Evolutionary conservation across 352 stramenopile species (phyloP).

Genomic region (Phytophthora colocasiae): DNA sequence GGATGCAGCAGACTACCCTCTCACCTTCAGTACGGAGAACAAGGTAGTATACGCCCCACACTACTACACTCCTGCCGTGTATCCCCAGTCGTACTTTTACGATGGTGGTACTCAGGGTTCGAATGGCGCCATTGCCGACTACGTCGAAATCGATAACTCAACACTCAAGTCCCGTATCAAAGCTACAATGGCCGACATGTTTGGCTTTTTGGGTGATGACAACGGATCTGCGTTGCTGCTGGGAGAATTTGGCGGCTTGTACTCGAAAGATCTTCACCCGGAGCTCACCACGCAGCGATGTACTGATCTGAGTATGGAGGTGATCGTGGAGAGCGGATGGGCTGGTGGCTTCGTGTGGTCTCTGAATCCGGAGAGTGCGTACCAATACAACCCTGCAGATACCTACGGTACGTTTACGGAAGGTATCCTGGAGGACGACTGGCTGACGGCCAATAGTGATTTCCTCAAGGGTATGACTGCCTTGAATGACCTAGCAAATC

Average conservation of each 20-base stretch:
- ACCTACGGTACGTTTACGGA: constrained; percentile 49
- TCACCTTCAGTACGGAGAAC: constrained; percentile 55
- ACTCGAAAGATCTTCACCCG: constrained; percentile 56
- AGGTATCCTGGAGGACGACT: constrained; percentile 55
- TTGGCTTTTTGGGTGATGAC: constrained; percentile 65
- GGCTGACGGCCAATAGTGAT: constrained; percentile 53
- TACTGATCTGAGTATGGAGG: constrained; percentile 58
- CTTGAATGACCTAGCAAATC: constrained; percentile 45
- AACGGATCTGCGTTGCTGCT: constrained; percentile 59
- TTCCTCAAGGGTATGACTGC: constrained; percentile 50
- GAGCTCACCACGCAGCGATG: constrained; percentile 55
- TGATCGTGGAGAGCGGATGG: constrained; percentile 50
- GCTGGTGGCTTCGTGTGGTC: constrained; percentile 68
- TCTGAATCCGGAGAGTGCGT: constrained; percentile 66
- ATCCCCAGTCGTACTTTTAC: constrained; percentile 68
- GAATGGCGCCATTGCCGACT: constrained; percentile 42
- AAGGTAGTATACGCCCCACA: constrained; percentile 86
- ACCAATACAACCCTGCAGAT: constrained; percentile 61
- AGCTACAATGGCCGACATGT: constrained; percentile 73
- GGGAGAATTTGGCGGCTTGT: constrained; percentile 66
- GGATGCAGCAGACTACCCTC: constrained; percentile 41
- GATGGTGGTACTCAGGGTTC: constrained; percentile 43
- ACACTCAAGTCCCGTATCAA: constrained; percentile 54
- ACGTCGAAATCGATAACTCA: constrained; percentile 62
- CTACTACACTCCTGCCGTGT: constrained; percentile 76